Base-by-base conservation (phyloP, 1,284 basidiomycete species). In the Cryptococcus jaspeensis region DNA sequence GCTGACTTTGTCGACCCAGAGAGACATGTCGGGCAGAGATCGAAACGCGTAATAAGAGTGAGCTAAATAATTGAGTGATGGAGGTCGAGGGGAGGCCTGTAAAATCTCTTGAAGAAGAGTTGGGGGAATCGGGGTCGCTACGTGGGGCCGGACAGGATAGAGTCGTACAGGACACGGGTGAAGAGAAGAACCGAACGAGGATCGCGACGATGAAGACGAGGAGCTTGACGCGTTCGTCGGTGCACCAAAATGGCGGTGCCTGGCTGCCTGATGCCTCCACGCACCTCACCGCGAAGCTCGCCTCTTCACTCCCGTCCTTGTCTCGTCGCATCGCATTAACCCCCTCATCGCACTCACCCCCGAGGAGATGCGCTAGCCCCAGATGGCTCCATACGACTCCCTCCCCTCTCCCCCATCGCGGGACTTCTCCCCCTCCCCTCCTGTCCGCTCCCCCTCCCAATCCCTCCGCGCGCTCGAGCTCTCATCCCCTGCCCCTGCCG, bases 1-100 rank as follows among this genome's bases (percentile, higher is more conserved):
- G 20, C 25, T 36, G 22, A 88, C 90, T 79, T 86, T 86, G 78
- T 93, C 90, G 18, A 92, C 90, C 89, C 90, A 93, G 60, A 93
- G 85, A 63, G 89, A 89, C 90, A 92, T 92, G 39, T 13, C 22
- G 15, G 20, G n/a, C 9, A 5, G 42, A 22, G 25, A 44, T 49
- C 52, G 18, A 48, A 45, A 55, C 53, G 53, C 53, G 53, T 55
- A 54, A 42, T 55, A 18, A 18, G 44, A 46, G 16, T 11, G 16
- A 46, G 25, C 20, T 25, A 6, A 9, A 12, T 23, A 28, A 25
- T 25, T 20, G 16, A 46, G 25, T 23, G 25, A 16, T 12, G 28
- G 2, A 28, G 11, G 44, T 11, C 8, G 7, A 9, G 13, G n/a
- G 16, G 41, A 18, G 41, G 23, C 9, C 28, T 32, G 28, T 9